These are phyloP conservation scores for Diplocarpon rosae DNA, from an alignment of 2,329 filamentous ascomycete genomes.

Conservation along the genomic window DNA sequence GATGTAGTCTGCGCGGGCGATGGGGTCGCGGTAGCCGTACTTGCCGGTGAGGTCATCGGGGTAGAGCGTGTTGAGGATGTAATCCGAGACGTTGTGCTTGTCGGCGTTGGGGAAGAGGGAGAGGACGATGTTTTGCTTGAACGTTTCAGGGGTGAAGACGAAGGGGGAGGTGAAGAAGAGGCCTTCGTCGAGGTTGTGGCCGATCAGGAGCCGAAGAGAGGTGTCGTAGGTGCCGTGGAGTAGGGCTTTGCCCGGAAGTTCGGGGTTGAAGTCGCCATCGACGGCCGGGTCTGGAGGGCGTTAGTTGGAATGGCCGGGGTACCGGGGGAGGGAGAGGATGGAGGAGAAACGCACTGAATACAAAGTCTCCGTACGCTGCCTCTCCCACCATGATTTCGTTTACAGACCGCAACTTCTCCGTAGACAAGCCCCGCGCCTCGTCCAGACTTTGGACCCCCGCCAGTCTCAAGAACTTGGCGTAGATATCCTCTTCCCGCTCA, in stretches of 20 bases:
- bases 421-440: constrained; percentile 19
- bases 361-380: constrained; percentile 32
- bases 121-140: constrained; percentile 8
- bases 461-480: constrained; percentile 25
- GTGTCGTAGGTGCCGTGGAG: constrained; percentile 34
- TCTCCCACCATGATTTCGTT: constrained; percentile 26
- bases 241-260: constrained; percentile 35
- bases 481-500: constrained; percentile 11
- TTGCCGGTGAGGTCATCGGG: constrained; percentile 35
- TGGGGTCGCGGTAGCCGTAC: constrained; percentile 34
- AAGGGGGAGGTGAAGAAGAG: constrained; percentile 31
- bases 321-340: neutral
- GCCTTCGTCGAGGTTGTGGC: constrained; percentile 34
- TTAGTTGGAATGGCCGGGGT: constrained; percentile 6
- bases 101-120: constrained; percentile 10
- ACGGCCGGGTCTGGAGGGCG: constrained; percentile 28
- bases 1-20: constrained; percentile 33
- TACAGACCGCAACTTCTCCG: constrained; percentile 6
- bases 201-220: constrained; percentile 34
- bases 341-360: constrained; percentile 24
- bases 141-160: constrained; percentile 7
- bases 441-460: constrained; percentile 27
- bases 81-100: constrained; percentile 22
- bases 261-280: constrained; percentile 39
- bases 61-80: constrained; percentile 36